phyloP scores from a whole-genome alignment of 495 filamentous ascomycete species.

The Amphirosellinia nigrospora region DNA sequence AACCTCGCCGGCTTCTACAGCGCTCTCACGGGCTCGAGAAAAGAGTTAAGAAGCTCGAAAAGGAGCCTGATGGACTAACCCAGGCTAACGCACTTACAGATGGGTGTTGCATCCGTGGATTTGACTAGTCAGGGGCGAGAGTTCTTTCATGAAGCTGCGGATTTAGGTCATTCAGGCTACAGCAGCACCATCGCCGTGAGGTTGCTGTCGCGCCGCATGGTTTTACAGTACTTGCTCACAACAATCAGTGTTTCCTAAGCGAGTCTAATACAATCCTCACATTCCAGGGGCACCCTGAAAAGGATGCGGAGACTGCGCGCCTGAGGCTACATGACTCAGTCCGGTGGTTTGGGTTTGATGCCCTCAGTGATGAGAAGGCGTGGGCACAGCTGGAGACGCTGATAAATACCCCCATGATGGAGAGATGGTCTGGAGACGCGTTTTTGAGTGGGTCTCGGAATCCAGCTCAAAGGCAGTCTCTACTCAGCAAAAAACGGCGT shows the following conservation, averaged over 20 bases:
- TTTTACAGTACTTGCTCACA: constrained; percentile 46
- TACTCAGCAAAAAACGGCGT: not conserved
- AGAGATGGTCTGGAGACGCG: constrained; percentile 47
- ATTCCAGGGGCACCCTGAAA: constrained; percentile 58
- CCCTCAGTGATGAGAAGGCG: constrained; percentile 32
- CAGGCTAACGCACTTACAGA: constrained; percentile 31
- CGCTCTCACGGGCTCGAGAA: not conserved
- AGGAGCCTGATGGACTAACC: not conserved
- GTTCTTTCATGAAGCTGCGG: constrained; percentile 43
- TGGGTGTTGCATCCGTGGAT: constrained; percentile 47
- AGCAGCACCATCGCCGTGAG: constrained; percentile 55
- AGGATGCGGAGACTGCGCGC: constrained; percentile 50
- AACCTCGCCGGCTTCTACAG: not conserved
- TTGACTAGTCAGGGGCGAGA: constrained; percentile 44
- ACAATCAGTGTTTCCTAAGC: constrained; percentile 48
- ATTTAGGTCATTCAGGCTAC: constrained; percentile 36
- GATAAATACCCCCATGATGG: constrained; percentile 49
- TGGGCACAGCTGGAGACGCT: constrained; percentile 26
- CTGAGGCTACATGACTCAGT: constrained; percentile 45
- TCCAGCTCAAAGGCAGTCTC: not conserved
- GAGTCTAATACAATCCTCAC: constrained; percentile 50
- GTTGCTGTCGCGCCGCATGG: constrained; percentile 40
- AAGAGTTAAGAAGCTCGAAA: not conserved
- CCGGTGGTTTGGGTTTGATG: constrained; percentile 50
- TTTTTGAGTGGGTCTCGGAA: constrained; percentile 51